phyloP scores from a whole-genome alignment of 2,329 filamentous ascomycete genomes.

The Helminthosporium solani region DNA sequence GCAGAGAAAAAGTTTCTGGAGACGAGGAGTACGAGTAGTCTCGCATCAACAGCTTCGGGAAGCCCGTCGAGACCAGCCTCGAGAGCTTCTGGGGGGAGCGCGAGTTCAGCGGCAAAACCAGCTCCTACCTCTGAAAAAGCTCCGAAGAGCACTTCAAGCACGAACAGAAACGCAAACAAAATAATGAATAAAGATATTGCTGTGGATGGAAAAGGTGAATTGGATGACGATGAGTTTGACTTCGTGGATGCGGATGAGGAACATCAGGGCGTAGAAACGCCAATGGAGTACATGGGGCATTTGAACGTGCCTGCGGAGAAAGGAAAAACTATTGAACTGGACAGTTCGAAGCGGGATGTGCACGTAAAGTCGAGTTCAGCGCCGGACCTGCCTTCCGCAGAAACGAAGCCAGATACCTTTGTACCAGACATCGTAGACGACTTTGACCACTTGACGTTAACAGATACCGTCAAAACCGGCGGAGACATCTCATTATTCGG shows the following conservation, averaged over 20 bases:
- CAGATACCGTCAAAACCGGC: constrained; percentile 44
- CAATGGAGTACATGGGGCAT: constrained; percentile 51
- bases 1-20: constrained; percentile 65
- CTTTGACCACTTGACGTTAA: constrained; percentile 33
- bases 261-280: constrained; percentile 48
- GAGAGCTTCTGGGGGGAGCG: constrained; percentile 15
- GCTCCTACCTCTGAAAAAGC: constrained; percentile 12
- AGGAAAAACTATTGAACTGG: constrained; percentile 22
- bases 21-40: constrained; percentile 36
- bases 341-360: constrained; percentile 24
- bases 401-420: constrained; percentile 18
- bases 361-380: constrained; percentile 29
- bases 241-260: constrained; percentile 60
- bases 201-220: constrained; percentile 16
- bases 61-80: constrained; percentile 26
- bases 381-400: constrained; percentile 20
- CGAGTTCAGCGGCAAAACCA: constrained; percentile 10
- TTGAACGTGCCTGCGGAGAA: constrained; percentile 30
- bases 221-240: constrained; percentile 44
- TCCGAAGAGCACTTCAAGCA: constrained; percentile 20
- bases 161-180: constrained; percentile 3
- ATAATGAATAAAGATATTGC: background rate
- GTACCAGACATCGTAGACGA: constrained; percentile 30
- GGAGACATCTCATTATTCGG: constrained; percentile 65
- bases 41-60: constrained; percentile 24